A percentile compares a stretch with the other conserved stretches of the same genome.
Conservation (phyloP, 2,329 filamentous ascomycete genomes). For the Microcyclosporella mali region DNA sequence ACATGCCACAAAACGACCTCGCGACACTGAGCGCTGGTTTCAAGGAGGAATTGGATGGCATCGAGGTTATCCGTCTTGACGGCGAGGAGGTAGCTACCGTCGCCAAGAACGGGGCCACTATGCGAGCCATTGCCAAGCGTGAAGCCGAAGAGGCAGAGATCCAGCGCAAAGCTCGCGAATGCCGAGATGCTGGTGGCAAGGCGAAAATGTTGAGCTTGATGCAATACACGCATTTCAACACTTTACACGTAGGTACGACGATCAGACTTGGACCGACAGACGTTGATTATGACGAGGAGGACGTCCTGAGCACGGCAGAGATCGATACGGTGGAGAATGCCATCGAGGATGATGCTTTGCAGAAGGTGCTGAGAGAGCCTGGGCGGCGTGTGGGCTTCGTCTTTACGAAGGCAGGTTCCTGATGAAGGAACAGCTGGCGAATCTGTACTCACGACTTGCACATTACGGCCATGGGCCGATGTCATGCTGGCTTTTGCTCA, state of each 20-base stretch:
- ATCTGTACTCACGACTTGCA: no score
- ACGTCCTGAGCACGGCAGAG: conserved; percentile 26
- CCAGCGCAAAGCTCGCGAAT: conserved; percentile 22
- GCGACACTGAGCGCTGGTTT: conserved; percentile 11
- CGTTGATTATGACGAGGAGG: conserved; percentile 27
- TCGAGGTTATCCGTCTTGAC: conserved; percentile 20
- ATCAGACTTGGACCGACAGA: conserved; percentile 1
- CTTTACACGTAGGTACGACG: conserved; percentile 27
- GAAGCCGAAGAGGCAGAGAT: conserved; percentile 32
- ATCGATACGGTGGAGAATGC: conserved; percentile 26
- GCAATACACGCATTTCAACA: conserved; percentile 50
- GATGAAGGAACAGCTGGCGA: no score
- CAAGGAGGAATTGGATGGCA: conserved; percentile 10
- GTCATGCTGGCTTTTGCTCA: no score
- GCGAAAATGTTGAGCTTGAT: conserved; percentile 48
- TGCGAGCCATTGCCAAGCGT: conserved; percentile 23
- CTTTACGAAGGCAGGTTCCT: conserved; percentile 40
- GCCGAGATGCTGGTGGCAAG: conserved; percentile 27
- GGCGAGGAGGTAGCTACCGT: conserved; percentile 18
- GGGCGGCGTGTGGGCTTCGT: conserved; percentile 44
- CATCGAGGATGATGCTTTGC: conserved; percentile 48
- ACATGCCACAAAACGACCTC: conserved; percentile 21
- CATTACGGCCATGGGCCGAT: no score
- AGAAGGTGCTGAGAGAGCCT: conserved; percentile 43
- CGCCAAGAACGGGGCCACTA: conserved; percentile 23